Conservation (phyloP, 169 alveolate species). For the Plasmodium berghei region DNA sequence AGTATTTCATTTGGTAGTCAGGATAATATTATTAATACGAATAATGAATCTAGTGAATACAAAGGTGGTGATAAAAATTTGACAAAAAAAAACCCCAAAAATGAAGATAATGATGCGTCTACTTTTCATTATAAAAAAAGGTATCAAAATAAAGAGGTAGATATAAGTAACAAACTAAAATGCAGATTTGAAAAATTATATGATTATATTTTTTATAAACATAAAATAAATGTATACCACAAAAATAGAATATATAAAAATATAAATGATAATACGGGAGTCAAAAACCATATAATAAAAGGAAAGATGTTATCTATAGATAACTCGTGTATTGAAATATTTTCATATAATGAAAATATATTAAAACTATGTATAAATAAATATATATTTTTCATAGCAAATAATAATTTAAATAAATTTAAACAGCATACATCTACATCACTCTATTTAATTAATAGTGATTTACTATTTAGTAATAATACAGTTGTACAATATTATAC, state of each 20-base stretch:
- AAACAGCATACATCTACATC: constrained; percentile 24
- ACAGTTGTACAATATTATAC: constrained; percentile 73
- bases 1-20: not conserved
- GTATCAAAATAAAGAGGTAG: not conserved
- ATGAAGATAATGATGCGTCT: not conserved
- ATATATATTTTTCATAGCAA: constrained; percentile 27
- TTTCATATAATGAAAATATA: constrained; percentile 20
- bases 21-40: not conserved
- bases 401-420: not conserved
- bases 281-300: constrained; percentile 66
- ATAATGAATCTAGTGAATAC: not conserved
- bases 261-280: constrained; percentile 19
- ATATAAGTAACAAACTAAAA: not conserved
- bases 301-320: constrained; percentile 72
- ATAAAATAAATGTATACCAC: constrained; percentile 62
- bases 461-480: constrained; percentile 49
- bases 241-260: constrained; percentile 47
- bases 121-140: not conserved
- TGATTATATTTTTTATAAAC: constrained; percentile 74
- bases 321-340: constrained; percentile 36
- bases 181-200: constrained; percentile 58
- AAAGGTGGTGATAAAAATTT: not conserved
- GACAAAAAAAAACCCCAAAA: not conserved
- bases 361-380: constrained; percentile 70
- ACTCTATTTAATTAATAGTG: constrained; percentile 21